Base-by-base conservation (phyloP, 176 grass and related monocot species). In the Oryza coarctata region DNA sequence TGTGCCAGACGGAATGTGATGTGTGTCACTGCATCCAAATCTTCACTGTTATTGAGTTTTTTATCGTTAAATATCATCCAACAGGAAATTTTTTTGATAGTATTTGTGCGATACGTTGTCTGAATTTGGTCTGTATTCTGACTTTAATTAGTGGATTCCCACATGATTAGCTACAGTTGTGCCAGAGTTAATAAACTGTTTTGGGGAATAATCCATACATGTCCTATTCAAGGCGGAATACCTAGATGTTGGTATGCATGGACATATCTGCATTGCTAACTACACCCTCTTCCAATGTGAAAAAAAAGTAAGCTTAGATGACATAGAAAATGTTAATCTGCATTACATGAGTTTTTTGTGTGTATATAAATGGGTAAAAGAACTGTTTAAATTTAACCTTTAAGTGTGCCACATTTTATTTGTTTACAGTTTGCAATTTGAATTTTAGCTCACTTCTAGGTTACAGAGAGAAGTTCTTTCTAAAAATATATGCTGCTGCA, bases 391-490 rank as follows among this genome's bases (percentile, higher is more conserved):
- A 49, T 62, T 70, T 82, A 63, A 36, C 12, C 7, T 69, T 7
- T 49, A n/a, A 15, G 10, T 43, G 35, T 62, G 45, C 22, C 50
- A 55, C 6, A n/a, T 55, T 38, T 18, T 68, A 20, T 66, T 66
- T 73, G 25, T 61, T 49, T 78, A 73, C 36, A 32, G 25, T 72
- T 81, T 35, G 6, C 33, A 76, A 58, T 72, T 88, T 82, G 33
- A 77, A 78, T 81, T 68, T 71, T 83, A 75, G 40, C 68, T 82
- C n/a, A 76, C 77, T 88, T 89, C 64, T 84, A 97, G 92, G 94
- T 86, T 97, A 85, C 81, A 97, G 94, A 85, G 94, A 97, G 9
- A 94, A 92, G 83, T 91, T 97, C 34, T 97, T 97, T 83, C 83
- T 97, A 49, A 97, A 97, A 85, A 81, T 97, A 87, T 97, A 94